Evolutionary conservation across 768 basidiomycete genomes (phyloP).

Genomic region (Inosperma sp.): DNA sequence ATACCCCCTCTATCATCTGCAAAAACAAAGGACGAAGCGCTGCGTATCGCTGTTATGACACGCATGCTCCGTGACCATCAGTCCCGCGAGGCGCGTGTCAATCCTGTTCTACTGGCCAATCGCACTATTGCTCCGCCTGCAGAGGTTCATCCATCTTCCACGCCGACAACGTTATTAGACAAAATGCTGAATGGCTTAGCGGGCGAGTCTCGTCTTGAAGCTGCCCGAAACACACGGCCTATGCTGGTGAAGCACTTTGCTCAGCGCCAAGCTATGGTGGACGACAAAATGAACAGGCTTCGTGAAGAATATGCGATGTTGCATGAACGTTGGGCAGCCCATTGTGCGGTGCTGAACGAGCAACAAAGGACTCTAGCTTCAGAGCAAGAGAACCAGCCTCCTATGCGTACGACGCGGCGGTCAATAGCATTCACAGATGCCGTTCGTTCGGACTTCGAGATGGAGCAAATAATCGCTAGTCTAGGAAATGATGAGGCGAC

Average conservation of each 20-base stretch:
- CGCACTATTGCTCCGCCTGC: slow-evolving; percentile 37
- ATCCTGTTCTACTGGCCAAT: slow-evolving; percentile 62
- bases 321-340: slow-evolving; percentile 68
- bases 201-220: slow-evolving; percentile 31
- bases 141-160: slow-evolving; percentile 27
- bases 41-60: slow-evolving; percentile 59
- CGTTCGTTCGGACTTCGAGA: slow-evolving; percentile 91
- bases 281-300: slow-evolving; percentile 53
- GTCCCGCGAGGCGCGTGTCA: slow-evolving; percentile 56
- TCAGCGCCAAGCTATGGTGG: slow-evolving; percentile 44
- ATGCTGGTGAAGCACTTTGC: slow-evolving; percentile 53
- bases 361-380: slow-evolving; percentile 41
- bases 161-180: slow-evolving; percentile 43
- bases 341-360: slow-evolving; percentile 67
- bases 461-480: slow-evolving; percentile 96
- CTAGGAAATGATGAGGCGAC: slow-evolving; percentile 87
- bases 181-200: slow-evolving; percentile 41
- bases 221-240: slow-evolving; percentile 40
- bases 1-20: slow-evolving; percentile 38
- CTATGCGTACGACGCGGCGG: slow-evolving; percentile 66
- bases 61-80: slow-evolving; percentile 57
- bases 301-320: slow-evolving; percentile 62
- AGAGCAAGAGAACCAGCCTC: slow-evolving; percentile 38
- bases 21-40: slow-evolving; percentile 52
- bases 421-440: slow-evolving; percentile 79